A percentile compares a stretch with the other conserved stretches of the same genome.
These are phyloP conservation scores for Aspergillus brasiliensis DNA, from an alignment of 2,329 filamentous ascomycete genomes.

Conservation along the genomic window DNA sequence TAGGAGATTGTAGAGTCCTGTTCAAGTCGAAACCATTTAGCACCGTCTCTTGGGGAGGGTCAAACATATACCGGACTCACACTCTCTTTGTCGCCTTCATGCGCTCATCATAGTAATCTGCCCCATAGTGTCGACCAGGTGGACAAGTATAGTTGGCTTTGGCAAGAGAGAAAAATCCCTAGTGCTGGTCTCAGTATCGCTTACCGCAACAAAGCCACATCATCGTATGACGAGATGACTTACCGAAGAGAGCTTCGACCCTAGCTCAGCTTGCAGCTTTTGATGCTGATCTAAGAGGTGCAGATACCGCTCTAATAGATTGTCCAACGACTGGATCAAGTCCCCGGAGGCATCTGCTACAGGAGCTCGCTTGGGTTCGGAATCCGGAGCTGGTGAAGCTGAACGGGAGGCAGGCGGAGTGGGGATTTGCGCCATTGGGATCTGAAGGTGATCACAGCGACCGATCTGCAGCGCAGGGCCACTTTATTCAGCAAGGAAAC, in stretches of 20 bases:
- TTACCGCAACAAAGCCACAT: neutral
- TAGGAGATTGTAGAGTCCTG: conserved; percentile 17
- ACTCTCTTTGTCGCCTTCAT: conserved; percentile 51
- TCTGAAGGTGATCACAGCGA: neutral
- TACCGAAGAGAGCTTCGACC: conserved; percentile 45
- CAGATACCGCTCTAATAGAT: conserved; percentile 47
- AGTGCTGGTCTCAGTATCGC: conserved; percentile 4
- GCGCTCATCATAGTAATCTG: conserved; percentile 53
- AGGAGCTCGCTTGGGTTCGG: conserved; percentile 19
- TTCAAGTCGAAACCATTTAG: conserved; percentile 1
- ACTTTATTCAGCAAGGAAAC: neutral
- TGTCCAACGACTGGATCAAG: conserved; percentile 40
- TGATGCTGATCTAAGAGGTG: conserved; percentile 47
- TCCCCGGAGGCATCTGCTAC: conserved; percentile 25
- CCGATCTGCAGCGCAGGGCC: neutral
- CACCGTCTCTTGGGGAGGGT: neutral
- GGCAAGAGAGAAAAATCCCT: conserved; percentile 53
- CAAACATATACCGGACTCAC: conserved; percentile 29
- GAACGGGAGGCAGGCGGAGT: conserved; percentile 39
- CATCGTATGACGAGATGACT: conserved; percentile 7
- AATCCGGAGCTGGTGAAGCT: conserved; percentile 30
- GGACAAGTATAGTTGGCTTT: conserved; percentile 52
- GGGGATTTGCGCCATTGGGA: conserved; percentile 35
- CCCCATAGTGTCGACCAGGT: conserved; percentile 49
- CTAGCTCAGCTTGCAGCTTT: conserved; percentile 40